Conservation (phyloP, 1,139 yeast genomes). For the Spencermartinsiella ligniputridi region DNA sequence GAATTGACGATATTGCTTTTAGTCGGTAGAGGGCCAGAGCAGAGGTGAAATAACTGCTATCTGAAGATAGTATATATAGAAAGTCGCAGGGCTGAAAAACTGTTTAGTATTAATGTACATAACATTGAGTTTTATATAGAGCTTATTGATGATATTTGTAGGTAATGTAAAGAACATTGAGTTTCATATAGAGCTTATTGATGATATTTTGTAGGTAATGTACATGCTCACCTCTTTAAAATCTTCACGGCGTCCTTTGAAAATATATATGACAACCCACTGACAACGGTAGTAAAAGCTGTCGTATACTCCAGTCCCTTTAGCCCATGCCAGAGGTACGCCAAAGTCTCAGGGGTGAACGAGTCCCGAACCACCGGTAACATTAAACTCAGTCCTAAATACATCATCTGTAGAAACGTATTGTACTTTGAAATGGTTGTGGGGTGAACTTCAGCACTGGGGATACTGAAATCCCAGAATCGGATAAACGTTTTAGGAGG, state of each 20-base stretch:
- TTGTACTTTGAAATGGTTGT: slow-evolving; percentile 83
- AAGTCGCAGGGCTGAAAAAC: too few relatives aligned
- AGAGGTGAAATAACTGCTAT: too few relatives aligned
- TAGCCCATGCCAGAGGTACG: slow-evolving; percentile 18
- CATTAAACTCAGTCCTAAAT: slow-evolving; percentile 70
- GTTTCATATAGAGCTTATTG: not conserved
- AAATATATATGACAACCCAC: slow-evolving; percentile 75
- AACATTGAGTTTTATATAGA: not conserved
- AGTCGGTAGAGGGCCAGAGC: slow-evolving; percentile 64
- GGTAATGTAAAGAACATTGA: not conserved
- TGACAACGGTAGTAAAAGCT: slow-evolving; percentile 68
- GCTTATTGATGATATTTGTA: not conserved
- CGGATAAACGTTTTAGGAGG: slow-evolving; percentile 68
- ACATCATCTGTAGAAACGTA: slow-evolving; percentile 88
- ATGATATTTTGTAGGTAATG: slow-evolving; percentile 4
- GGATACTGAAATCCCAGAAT: slow-evolving; percentile 72
- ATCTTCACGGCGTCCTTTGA: slow-evolving; percentile 63
- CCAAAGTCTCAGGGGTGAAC: slow-evolving; percentile 23
- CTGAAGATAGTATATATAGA: too few relatives aligned
- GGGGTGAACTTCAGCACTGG: slow-evolving; percentile 87
- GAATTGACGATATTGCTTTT: slow-evolving; percentile 93
- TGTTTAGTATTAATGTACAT: too few relatives aligned
- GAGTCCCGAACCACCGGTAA: slow-evolving; percentile 52
- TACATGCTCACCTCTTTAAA: slow-evolving; percentile 22
- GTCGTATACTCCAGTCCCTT: slow-evolving; percentile 53